Conservation (phyloP, 2,329 filamentous ascomycete genomes). For the Pyrenophora graminea region DNA sequence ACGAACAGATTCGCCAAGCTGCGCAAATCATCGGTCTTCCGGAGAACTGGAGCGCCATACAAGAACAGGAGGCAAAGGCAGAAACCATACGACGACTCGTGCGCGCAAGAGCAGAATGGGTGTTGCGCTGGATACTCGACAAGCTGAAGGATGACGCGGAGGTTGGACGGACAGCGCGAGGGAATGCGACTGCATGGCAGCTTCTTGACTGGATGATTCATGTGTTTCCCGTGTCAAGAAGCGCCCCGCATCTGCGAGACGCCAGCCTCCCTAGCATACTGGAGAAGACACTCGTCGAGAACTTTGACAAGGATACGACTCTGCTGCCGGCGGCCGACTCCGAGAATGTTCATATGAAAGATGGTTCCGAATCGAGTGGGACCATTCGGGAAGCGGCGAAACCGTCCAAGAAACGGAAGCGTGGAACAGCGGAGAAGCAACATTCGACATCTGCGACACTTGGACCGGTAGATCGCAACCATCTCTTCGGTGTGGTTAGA, state of each 20-base stretch:
- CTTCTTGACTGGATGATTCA: conserved; percentile 65
- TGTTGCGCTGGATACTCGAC: conserved; percentile 68
- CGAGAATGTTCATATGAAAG: conserved; percentile 17
- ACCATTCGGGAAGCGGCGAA: conserved; percentile 29
- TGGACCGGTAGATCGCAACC: conserved; percentile 12
- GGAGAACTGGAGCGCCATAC: conserved; percentile 28
- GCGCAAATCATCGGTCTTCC: conserved; percentile 47
- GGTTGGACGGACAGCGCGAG: conserved; percentile 46
- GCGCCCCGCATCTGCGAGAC: conserved; percentile 73
- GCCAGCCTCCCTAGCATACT: conserved; percentile 69
- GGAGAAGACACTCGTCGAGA: conserved; percentile 67
- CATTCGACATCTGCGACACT: conserved; percentile 23
- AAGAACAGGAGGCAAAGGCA: conserved; percentile 13
- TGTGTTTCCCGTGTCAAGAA: conserved; percentile 69
- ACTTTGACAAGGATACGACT: conserved; percentile 27
- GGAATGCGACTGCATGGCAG: conserved; percentile 57
- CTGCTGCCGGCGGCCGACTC: conserved; percentile 3
- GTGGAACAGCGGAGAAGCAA: conserved; percentile 25
- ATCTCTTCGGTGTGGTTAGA: conserved; percentile 32
- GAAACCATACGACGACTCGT: conserved; percentile 21
- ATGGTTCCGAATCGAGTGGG: conserved; percentile 36
- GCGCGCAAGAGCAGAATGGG: conserved; percentile 63
- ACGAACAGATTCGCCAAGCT: conserved; percentile 49
- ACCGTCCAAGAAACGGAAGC: conserved; percentile 45
- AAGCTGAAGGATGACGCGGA: conserved; percentile 55